phyloP scores from a whole-genome alignment of 495 filamentous ascomycete genomes.

The Tuber umbilicatum region DNA sequence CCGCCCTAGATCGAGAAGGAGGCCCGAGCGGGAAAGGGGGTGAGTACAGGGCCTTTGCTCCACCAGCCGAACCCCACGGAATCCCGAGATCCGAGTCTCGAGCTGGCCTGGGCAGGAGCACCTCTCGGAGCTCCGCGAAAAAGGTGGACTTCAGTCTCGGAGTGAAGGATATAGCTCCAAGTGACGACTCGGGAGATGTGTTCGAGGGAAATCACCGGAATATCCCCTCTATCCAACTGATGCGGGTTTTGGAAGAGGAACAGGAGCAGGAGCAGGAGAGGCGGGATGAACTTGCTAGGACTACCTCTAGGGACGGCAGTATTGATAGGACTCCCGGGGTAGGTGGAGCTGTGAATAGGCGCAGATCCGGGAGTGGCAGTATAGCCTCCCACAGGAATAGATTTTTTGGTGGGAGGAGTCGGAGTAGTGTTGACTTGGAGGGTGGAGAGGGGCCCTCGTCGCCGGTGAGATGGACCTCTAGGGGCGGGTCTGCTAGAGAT shows the following conservation, averaged over 20 bases:
- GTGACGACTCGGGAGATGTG: conserved; percentile 62
- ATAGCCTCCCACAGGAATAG: conserved; percentile 24
- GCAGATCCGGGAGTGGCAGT: conserved; percentile 24
- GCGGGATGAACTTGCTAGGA: conserved; percentile 14
- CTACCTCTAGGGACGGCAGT: conserved; percentile 11
- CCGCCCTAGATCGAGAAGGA: conserved; percentile 41
- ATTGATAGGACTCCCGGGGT: conserved; percentile 8
- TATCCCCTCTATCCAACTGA: conserved; percentile 18
- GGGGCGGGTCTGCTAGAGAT: conserved; percentile 5
- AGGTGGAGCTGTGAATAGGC: conserved; percentile 4
- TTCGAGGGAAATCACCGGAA: conserved; percentile 49
- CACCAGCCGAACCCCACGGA: conserved; percentile 2
- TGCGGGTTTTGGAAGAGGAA: conserved; percentile 27
- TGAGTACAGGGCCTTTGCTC: conserved; percentile 26
- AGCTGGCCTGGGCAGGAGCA: conserved; percentile 39
- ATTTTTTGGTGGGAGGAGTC: conserved; percentile 19
- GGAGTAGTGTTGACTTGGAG: conserved; percentile 20
- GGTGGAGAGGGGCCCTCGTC: background rate
- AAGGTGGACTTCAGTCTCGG: conserved; percentile 73
- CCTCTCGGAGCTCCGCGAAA: conserved; percentile 51
- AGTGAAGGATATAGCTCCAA: conserved; percentile 54
- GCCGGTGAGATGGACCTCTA: background rate
- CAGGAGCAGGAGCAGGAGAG: conserved; percentile 23
- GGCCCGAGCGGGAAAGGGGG: conserved; percentile 6
- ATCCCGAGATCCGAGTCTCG: conserved; percentile 50